Percentiles rank a stretch among this genome's conserved stretches.
Conservation (phyloP, 257 asterid genomes). For the Gardenia jasminoides region DNA sequence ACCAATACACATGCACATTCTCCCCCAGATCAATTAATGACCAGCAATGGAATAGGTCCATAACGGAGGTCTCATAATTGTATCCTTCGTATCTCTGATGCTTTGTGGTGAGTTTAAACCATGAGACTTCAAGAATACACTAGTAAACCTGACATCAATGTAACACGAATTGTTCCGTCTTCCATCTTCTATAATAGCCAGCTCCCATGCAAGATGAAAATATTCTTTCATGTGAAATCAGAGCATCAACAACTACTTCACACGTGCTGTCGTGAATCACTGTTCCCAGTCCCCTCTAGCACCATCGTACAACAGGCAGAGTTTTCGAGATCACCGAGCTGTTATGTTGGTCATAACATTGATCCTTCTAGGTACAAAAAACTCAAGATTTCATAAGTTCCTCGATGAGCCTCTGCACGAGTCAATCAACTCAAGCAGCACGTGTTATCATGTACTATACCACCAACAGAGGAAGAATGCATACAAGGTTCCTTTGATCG, state of each 20-base stretch:
- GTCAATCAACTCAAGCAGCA: neutral
- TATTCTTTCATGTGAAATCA: neutral
- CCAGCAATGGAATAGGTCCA: neutral
- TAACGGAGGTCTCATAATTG: neutral
- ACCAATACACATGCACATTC: neutral
- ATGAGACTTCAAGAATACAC: neutral
- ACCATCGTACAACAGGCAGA: neutral
- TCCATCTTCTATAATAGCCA: neutral
- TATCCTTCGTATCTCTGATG: neutral
- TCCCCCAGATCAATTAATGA: neutral
- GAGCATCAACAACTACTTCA: neutral
- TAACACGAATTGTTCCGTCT: neutral
- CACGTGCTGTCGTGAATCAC: neutral
- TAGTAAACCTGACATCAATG: neutral
- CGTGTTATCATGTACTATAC: too few relatives aligned
- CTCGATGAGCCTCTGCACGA: neutral
- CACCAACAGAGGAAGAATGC: neutral
- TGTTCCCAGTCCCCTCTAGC: neutral
- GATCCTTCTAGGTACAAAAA: neutral
- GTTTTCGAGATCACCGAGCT: neutral
- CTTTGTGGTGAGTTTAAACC: neutral
- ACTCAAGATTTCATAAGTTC: neutral
- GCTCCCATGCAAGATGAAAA: neutral
- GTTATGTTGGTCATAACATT: too few relatives aligned
- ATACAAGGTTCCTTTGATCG: neutral